phyloP scores from a whole-genome alignment of 2,329 filamentous ascomycete genomes.

The Dothiorella sarmentorum region DNA sequence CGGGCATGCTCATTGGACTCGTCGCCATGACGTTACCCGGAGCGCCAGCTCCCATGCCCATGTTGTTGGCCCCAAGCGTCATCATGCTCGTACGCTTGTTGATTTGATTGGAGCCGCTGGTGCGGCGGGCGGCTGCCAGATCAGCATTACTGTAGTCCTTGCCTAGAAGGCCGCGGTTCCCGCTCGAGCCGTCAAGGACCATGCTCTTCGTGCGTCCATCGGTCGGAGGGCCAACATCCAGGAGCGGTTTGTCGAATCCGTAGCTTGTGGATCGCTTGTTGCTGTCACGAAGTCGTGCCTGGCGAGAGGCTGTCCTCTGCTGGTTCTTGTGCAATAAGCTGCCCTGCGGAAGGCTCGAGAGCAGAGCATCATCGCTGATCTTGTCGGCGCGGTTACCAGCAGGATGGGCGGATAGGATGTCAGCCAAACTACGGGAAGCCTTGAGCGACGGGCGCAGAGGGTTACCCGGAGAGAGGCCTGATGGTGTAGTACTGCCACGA shows the following conservation, averaged over 20 bases:
- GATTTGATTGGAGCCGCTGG: neutral
- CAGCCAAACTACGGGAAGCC: conserved; percentile 56
- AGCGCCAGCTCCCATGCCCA: neutral
- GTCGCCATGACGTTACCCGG: no score
- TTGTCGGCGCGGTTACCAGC: conserved; percentile 35
- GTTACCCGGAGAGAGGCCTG: conserved; percentile 2
- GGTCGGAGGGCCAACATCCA: conserved; percentile 22
- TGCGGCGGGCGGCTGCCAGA: neutral
- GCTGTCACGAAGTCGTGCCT: conserved; percentile 34
- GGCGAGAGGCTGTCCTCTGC: conserved; percentile 35
- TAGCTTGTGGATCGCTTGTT: conserved; percentile 33
- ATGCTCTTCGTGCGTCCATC: conserved; percentile 5
- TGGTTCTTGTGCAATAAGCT: conserved; percentile 41
- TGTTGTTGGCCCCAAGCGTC: neutral
- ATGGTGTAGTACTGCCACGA: conserved; percentile 38
- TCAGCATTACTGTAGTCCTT: neutral
- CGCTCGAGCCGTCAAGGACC: conserved; percentile 1
- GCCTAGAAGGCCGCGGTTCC: neutral
- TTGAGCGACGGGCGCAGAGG: conserved; percentile 36
- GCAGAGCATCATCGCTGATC: conserved; percentile 34
- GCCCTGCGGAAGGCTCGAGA: conserved; percentile 35
- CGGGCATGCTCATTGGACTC: conserved; percentile 10
- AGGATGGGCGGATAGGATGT: conserved; percentile 58
- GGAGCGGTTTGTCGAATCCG: conserved; percentile 29
- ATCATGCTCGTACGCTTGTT: conserved; percentile 3